phyloP scores from a whole-genome alignment of 2,329 filamentous ascomycete genomes.

The Hypoxylon sp. region DNA sequence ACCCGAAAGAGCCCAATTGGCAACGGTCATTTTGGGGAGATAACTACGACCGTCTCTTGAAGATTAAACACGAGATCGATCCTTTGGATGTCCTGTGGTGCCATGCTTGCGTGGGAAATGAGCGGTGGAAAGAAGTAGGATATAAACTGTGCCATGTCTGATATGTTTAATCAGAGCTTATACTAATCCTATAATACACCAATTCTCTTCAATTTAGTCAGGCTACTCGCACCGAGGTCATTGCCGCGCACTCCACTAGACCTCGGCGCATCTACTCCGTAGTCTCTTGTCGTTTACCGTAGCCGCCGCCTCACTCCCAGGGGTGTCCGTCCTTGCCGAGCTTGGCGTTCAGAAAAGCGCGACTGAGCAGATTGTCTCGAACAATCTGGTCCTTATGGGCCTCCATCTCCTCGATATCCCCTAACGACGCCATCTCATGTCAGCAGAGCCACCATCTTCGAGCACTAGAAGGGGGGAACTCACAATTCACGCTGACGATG shows the following conservation, averaged over 20 bases:
- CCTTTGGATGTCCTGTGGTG: slow-evolving; percentile 59
- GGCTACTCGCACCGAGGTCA: too few species aligned
- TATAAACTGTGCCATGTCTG: slow-evolving; percentile 36
- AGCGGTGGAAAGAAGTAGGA: slow-evolving; percentile 48
- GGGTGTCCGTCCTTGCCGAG: slow-evolving; percentile 35
- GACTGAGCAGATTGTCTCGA: slow-evolving; percentile 27
- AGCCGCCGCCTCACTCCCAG: slow-evolving; percentile 20
- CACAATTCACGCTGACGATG: slow-evolving; percentile 35
- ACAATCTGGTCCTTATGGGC: slow-evolving; percentile 35
- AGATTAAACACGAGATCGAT: slow-evolving; percentile 57
- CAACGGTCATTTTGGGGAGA: slow-evolving; percentile 53
- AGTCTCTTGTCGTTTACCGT: too few species aligned
- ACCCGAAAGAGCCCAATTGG: slow-evolving; percentile 49
- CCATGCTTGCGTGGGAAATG: slow-evolving; percentile 56
- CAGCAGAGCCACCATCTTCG: slow-evolving; percentile 12
- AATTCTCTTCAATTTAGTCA: too few species aligned
- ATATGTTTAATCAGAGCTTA: background rate
- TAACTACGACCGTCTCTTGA: slow-evolving; percentile 54
- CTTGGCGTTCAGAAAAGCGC: slow-evolving; percentile 34
- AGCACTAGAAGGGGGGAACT: slow-evolving; percentile 15
- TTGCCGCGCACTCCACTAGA: too few species aligned
- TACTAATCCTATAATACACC: background rate
- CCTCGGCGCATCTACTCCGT: too few species aligned
- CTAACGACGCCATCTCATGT: slow-evolving; percentile 22
- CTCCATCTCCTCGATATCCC: slow-evolving; percentile 38